Evolutionary conservation across 768 basidiomycete genomes (phyloP).

Genomic region (Termitomyces sp.): DNA sequence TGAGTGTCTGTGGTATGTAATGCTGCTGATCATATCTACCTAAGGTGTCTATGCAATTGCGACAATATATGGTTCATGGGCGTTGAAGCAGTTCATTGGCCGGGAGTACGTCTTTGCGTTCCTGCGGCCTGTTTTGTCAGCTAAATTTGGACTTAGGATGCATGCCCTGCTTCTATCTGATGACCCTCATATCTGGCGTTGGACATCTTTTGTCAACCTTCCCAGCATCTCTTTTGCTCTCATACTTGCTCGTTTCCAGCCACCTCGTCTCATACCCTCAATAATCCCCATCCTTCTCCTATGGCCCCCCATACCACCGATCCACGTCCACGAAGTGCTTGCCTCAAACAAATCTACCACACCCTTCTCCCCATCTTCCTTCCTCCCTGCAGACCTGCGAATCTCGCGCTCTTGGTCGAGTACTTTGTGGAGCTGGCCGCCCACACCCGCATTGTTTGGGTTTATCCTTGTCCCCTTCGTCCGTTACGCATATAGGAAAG

Average conservation of each 20-base stretch:
- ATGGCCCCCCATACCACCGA: constrained; percentile 36
- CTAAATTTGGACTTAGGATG: constrained; percentile 34
- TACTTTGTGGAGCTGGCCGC: constrained; percentile 40
- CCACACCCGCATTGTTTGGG: constrained; percentile 52
- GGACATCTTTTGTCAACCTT: constrained; percentile 70
- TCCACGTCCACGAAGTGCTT: constrained; percentile 22
- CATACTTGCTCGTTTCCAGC: constrained; percentile 52
- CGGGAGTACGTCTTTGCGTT: constrained; percentile 41
- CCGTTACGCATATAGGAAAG: constrained; percentile 35
- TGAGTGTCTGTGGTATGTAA: constrained; percentile 5
- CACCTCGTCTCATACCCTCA: constrained; percentile 25
- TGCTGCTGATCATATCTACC: not conserved
- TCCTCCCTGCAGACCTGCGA: constrained; percentile 23
- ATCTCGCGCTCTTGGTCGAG: constrained; percentile 23
- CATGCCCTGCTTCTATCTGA: constrained; percentile 59
- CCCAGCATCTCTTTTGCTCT: constrained; percentile 67
- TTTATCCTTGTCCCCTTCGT: constrained; percentile 46
- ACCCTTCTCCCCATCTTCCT: not conserved
- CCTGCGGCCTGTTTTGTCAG: not conserved
- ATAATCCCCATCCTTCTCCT: constrained; percentile 41
- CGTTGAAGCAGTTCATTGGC: constrained; percentile 64
- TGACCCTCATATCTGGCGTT: constrained; percentile 70
- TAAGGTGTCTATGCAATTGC: constrained; percentile 40
- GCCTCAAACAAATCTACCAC: constrained; percentile 24
- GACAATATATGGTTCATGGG: constrained; percentile 69